phyloP scores from a whole-genome alignment of 2,329 filamentous ascomycete species.

The Phyllosticta citribraziliensis region DNA sequence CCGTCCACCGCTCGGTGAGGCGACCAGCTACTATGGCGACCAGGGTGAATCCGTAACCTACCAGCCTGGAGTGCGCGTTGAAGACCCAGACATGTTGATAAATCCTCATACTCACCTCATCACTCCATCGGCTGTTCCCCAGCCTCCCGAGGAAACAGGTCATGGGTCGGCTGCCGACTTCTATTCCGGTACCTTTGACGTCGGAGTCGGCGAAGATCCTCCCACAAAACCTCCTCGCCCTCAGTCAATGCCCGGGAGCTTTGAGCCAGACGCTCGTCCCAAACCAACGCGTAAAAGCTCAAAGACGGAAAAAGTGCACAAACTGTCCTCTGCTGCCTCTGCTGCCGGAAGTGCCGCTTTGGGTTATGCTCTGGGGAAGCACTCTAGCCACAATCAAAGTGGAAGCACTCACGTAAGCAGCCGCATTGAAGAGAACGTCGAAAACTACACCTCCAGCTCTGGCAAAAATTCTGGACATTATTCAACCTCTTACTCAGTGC shows the following conservation, averaged over 20 bases:
- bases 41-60: slow-evolving; percentile 49
- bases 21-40: slow-evolving; percentile 54
- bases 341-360: slow-evolving; percentile 32
- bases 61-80: slow-evolving; percentile 51
- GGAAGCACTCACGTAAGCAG: slow-evolving; percentile 13
- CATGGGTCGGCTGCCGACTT: slow-evolving; percentile 50
- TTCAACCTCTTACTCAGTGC: not conserved
- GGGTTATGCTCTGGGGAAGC: slow-evolving; percentile 30
- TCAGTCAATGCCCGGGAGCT: slow-evolving; percentile 25
- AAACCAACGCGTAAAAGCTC: slow-evolving; percentile 20
- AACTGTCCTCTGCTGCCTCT: slow-evolving; percentile 26
- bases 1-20: slow-evolving; percentile 40
- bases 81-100: slow-evolving; percentile 43
- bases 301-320: slow-evolving; percentile 19
- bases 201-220: slow-evolving; percentile 15
- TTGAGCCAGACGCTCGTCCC: slow-evolving; percentile 23
- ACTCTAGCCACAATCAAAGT: slow-evolving; percentile 13
- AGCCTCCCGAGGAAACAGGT: slow-evolving; percentile 51
- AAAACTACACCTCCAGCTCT: not conserved
- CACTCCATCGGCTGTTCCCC: slow-evolving; percentile 39
- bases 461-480: not conserved
- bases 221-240: slow-evolving; percentile 26
- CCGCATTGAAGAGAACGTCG: slow-evolving; percentile 22
- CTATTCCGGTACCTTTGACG: slow-evolving; percentile 25
- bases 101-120: slow-evolving; percentile 48